Percentiles rank a stretch among this genome's conserved stretches.
phyloP scores from a whole-genome alignment of 192 early-diverging fungal genomes.

The Coemansia sp. region DNA sequence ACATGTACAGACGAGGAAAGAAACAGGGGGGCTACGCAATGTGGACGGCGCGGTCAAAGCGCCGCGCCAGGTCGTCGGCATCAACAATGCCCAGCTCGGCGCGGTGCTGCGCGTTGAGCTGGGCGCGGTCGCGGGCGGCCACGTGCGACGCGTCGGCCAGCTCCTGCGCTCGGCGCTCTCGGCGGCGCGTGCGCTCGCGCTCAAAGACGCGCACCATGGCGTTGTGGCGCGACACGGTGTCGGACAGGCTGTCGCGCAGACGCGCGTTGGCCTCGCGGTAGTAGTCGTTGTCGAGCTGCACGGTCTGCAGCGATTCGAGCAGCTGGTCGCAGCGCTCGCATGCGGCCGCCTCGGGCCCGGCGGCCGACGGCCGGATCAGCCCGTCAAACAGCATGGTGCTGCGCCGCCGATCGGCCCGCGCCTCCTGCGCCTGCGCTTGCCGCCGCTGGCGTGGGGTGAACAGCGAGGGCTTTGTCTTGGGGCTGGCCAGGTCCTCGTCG shows the following conservation, averaged over 20 bases:
- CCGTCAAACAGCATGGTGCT: conserved; percentile 41
- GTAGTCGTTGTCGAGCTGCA: conserved; percentile 52
- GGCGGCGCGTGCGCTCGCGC: conserved; percentile 28
- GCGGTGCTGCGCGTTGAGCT: conserved; percentile 27
- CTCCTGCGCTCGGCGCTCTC: conserved; percentile 16
- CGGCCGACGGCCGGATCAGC: conserved; percentile 20
- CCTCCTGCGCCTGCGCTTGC: conserved; percentile 13
- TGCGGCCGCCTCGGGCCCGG: not conserved
- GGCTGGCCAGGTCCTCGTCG: conserved; percentile 1
- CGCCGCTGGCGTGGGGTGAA: conserved; percentile 2
- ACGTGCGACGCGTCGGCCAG: conserved; percentile 23
- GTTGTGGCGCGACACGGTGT: conserved; percentile 48
- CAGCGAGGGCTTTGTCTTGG: not conserved
- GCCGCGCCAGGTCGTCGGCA: conserved; percentile 9
- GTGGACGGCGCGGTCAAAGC: conserved; percentile 9
- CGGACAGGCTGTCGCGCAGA: conserved; percentile 34
- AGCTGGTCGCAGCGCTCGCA: conserved; percentile 43
- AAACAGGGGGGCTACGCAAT: conserved; percentile 3
- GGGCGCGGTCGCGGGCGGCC: conserved; percentile 30
- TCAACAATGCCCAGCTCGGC: not conserved
- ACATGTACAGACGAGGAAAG: not conserved
- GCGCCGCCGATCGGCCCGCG: conserved; percentile 32
- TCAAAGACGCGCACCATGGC: conserved; percentile 45
- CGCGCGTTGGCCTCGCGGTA: conserved; percentile 52
- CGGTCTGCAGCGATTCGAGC: conserved; percentile 22